Conservation (phyloP, 1,139 yeast species). For the Kluyveromyces sp. region DNA sequence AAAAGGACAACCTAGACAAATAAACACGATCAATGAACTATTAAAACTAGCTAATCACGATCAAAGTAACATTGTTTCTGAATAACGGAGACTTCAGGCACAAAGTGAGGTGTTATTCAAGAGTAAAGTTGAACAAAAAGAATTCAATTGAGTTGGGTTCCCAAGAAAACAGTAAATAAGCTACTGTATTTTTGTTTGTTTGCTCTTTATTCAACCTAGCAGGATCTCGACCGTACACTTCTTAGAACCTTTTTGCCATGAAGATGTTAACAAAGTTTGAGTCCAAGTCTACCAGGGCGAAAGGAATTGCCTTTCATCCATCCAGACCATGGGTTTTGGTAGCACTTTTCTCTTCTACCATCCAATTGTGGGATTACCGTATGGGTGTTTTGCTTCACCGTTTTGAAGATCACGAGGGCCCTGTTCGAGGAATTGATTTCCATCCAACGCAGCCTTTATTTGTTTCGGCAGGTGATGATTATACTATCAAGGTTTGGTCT, state of each 20-base stretch:
- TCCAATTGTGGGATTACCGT: constrained; percentile 98
- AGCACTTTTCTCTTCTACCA: constrained; percentile 87
- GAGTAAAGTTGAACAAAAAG: too few species aligned
- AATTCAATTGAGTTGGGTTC: too few species aligned
- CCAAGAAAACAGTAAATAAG: too few species aligned
- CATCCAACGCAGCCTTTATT: constrained; percentile 97
- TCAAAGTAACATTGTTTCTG: too few species aligned
- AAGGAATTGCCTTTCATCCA: constrained; percentile 98
- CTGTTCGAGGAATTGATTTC: constrained; percentile 90
- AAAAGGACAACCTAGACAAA: constrained; percentile 5
- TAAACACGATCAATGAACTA: constrained; percentile 1
- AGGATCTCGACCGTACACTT: not conserved
- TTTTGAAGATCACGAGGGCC: constrained; percentile 97
- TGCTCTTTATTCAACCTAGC: not conserved
- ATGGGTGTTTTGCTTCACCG: constrained; percentile 97
- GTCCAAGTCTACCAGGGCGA: constrained; percentile 97
- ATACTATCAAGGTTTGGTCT: constrained; percentile 93
- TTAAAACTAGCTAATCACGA: too few species aligned
- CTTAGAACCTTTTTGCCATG: constrained; percentile 42
- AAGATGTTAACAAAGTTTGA: constrained; percentile 97
- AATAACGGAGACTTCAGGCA: too few species aligned
- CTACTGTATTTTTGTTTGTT: not conserved
- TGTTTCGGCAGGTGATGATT: constrained; percentile 97
- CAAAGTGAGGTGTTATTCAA: too few species aligned
- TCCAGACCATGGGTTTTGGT: constrained; percentile 90